Evolutionary conservation across 495 filamentous ascomycete species (phyloP).

Genomic region (Viridothelium virens): DNA sequence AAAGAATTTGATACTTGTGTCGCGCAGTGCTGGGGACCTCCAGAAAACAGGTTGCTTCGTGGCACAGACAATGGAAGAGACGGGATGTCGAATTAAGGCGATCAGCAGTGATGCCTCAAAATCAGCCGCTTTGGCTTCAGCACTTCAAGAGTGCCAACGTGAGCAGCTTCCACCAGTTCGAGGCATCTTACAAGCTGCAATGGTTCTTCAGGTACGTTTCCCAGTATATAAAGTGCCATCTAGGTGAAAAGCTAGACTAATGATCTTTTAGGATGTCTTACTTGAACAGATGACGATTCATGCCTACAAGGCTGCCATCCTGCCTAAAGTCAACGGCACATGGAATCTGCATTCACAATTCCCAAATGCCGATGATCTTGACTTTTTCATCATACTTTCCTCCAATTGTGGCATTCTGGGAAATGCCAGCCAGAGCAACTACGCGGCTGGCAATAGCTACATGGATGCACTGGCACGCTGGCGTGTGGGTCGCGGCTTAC

Average conservation of each 20-base stretch:
- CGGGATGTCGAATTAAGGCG: not conserved
- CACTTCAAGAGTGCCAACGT: not conserved
- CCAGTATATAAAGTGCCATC: too few relatives aligned
- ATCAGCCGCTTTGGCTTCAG: not conserved
- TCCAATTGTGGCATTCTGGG: slow-evolving; percentile 15
- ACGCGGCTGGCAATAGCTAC: slow-evolving; percentile 17
- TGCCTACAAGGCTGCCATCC: not conserved
- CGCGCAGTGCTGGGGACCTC: slow-evolving; percentile 6
- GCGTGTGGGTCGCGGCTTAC: slow-evolving; percentile 14
- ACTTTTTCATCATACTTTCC: slow-evolving; percentile 20
- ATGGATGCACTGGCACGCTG: slow-evolving; percentile 15
- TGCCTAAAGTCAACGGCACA: slow-evolving; percentile 16
- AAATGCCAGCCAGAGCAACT: slow-evolving; percentile 15
- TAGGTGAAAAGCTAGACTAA: not conserved
- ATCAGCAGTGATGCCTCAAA: not conserved
- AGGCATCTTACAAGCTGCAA: slow-evolving; percentile 16
- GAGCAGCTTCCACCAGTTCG: not conserved
- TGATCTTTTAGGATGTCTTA: slow-evolving; percentile 5
- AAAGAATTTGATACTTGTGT: slow-evolving; percentile 11
- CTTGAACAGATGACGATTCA: slow-evolving; percentile 13
- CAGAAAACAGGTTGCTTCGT: not conserved
- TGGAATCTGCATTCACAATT: slow-evolving; percentile 14
- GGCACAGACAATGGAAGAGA: not conserved
- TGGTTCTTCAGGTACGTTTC: slow-evolving; percentile 15
- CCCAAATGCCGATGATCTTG: slow-evolving; percentile 7